Evolutionary conservation across 1,284 basidiomycete species (phyloP).

Genomic region (Violaceomyces palustris): DNA sequence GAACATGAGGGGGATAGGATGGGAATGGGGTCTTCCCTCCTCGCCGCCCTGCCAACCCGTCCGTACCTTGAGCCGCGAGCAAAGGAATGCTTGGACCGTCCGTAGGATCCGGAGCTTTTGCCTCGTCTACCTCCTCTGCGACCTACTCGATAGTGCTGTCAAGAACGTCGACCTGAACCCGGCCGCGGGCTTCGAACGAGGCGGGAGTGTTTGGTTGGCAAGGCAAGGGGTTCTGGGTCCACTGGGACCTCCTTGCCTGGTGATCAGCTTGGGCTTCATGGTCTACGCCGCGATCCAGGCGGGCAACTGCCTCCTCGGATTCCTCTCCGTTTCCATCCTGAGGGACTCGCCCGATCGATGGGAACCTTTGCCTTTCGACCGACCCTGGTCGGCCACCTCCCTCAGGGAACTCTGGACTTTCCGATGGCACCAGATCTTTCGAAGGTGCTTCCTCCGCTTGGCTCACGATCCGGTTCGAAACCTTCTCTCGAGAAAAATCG

Average conservation of each 20-base stretch:
- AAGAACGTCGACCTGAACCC: slow-evolving; percentile 13
- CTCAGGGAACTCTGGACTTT: slow-evolving; percentile 12
- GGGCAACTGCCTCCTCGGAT: background rate
- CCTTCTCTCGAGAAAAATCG: background rate
- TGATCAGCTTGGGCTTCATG: background rate
- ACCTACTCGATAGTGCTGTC: slow-evolving; percentile 8
- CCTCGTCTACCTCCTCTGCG: slow-evolving; percentile 4
- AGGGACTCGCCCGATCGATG: slow-evolving; percentile 7
- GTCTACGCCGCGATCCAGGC: slow-evolving; percentile 6
- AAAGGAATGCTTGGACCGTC: slow-evolving; percentile 6
- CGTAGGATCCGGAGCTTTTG: background rate
- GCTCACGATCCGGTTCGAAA: slow-evolving; percentile 10
- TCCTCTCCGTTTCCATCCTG: slow-evolving; percentile 3
- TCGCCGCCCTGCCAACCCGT: slow-evolving; percentile 9
- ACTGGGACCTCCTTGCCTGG: no score
- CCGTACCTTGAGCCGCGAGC: background rate
- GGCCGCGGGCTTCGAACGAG: background rate
- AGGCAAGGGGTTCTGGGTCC: no score
- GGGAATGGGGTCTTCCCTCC: slow-evolving; percentile 20
- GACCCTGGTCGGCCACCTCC: slow-evolving; percentile 11
- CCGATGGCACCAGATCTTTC: slow-evolving; percentile 26
- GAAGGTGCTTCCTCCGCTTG: slow-evolving; percentile 9
- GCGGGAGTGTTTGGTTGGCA: slow-evolving; percentile 13
- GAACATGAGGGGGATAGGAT: slow-evolving; percentile 24
- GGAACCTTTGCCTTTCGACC: slow-evolving; percentile 7